Evolutionary conservation across 2,329 filamentous ascomycete species (phyloP).

Genomic region (Penicillium hordei): DNA sequence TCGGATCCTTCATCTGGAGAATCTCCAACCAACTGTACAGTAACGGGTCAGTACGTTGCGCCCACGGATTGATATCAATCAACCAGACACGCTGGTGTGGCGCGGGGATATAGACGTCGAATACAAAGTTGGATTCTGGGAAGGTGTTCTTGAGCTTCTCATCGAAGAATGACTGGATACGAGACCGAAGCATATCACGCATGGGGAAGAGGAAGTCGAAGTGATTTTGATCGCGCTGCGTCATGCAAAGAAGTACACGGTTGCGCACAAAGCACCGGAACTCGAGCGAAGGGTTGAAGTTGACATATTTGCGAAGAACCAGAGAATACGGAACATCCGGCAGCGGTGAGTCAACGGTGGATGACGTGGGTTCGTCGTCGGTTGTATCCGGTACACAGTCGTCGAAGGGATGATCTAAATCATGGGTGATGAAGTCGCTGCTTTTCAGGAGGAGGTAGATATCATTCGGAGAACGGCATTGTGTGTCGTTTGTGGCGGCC

Average conservation of each 20-base stretch:
- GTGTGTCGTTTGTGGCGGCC: conserved; percentile 79
- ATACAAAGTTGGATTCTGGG: conserved; percentile 78
- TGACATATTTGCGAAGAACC: conserved; percentile 83
- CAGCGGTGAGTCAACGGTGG: conserved; percentile 14
- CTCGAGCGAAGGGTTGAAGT: conserved; percentile 84
- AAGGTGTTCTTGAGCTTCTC: conserved; percentile 73
- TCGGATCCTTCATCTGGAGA: conserved; percentile 61
- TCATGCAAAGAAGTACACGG: conserved; percentile 74
- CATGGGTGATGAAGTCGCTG: conserved; percentile 91
- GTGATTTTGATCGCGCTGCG: conserved; percentile 85
- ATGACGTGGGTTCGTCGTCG: conserved; percentile 9
- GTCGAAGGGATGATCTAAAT: conserved; percentile 90
- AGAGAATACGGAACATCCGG: conserved; percentile 70
- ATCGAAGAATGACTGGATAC: conserved; percentile 75
- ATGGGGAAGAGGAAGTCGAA: conserved; percentile 78
- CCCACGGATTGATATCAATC: conserved; percentile 96
- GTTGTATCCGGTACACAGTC: conserved; percentile 56
- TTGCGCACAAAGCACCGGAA: conserved; percentile 94
- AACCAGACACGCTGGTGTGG: conserved; percentile 75
- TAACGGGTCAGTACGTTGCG: conserved; percentile 79
- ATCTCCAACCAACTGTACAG: conserved; percentile 90
- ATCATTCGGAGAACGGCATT: conserved; percentile 84
- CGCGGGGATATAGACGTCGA: conserved; percentile 87
- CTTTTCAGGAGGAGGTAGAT: conserved; percentile 92
- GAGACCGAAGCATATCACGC: conserved; percentile 63